Percentiles rank a stretch among this genome's conserved stretches.
These are phyloP conservation scores for Mallotus nudiflorus DNA, from an alignment of 345 rosid species.

Conservation along the genomic window DNA sequence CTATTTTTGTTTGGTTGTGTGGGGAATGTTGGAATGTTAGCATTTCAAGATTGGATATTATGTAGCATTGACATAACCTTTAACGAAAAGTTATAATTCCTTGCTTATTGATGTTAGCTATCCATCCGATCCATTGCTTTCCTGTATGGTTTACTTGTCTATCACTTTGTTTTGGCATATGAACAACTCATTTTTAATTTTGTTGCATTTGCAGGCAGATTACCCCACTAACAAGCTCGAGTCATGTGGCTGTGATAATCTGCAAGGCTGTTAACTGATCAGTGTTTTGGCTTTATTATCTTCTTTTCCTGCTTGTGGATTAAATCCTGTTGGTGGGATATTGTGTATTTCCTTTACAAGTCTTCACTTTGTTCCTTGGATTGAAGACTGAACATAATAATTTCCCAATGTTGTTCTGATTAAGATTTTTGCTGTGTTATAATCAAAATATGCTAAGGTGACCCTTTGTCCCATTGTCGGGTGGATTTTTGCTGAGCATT, in stretches of 20 bases:
- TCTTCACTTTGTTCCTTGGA: not conserved
- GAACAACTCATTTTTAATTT: not conserved
- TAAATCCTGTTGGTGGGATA: not conserved
- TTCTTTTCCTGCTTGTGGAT: not conserved
- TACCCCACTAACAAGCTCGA: slow-evolving; percentile 1
- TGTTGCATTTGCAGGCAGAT: not conserved
- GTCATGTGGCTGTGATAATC: not conserved
- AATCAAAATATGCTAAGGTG: too few relatives aligned
- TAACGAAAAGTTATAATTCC: slow-evolving; percentile 6
- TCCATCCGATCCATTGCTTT: slow-evolving; percentile 50
- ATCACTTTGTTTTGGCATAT: not conserved
- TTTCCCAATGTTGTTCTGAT: not conserved
- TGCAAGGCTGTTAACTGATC: not conserved
- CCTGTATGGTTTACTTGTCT: slow-evolving; percentile 25
- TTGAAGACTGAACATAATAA: not conserved
- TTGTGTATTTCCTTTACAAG: too few relatives aligned
- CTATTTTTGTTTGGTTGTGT: not conserved
- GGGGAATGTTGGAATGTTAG: slow-evolving; percentile 2
- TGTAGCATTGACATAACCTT: not conserved
- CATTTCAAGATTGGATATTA: not conserved
- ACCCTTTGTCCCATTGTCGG: too few relatives aligned
- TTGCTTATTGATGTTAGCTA: slow-evolving; percentile 24
- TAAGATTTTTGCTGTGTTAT: not conserved
- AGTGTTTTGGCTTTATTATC: not conserved
- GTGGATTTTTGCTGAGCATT: too few relatives aligned